Conservation (phyloP, 2,329 filamentous ascomycete genomes). For the Colletotrichum spinosum region DNA sequence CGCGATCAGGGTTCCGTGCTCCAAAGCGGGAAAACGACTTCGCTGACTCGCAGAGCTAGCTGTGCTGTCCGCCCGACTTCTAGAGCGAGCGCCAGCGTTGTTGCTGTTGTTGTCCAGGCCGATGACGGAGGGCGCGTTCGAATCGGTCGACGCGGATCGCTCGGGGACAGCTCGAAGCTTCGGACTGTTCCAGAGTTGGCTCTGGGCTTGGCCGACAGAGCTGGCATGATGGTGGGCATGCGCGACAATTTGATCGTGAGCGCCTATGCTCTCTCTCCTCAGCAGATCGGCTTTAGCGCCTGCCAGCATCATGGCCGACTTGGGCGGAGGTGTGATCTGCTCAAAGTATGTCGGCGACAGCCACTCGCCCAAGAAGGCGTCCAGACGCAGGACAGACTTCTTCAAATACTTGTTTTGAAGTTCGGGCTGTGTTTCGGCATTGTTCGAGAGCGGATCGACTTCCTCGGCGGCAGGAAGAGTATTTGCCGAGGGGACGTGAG, state of each 20-base stretch:
- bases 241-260: conserved; percentile 45
- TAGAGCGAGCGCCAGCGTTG: conserved; percentile 50
- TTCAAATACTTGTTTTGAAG: conserved; percentile 48
- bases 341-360: conserved; percentile 94
- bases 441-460: conserved; percentile 20
- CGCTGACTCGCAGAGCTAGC: conserved; percentile 40
- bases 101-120: conserved; percentile 45
- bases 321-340: conserved; percentile 88
- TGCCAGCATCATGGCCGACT: conserved; percentile 87
- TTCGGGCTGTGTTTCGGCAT: conserved; percentile 28
- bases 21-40: conserved; percentile 25
- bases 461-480: conserved; percentile 37
- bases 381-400: conserved; percentile 79
- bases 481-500: conserved; percentile 62
- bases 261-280: conserved; percentile 76
- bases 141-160: conserved; percentile 37
- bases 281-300: conserved; percentile 89
- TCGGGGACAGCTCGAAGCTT: conserved; percentile 34
- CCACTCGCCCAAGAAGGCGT: conserved; percentile 97
- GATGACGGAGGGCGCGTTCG: conserved; percentile 31
- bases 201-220: conserved; percentile 35
- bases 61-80: conserved; percentile 40
- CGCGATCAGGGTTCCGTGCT: conserved; percentile 42
- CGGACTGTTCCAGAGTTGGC: conserved; percentile 52
- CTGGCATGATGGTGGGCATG: conserved; percentile 34